phyloP scores from a whole-genome alignment of 2,329 filamentous ascomycete species.

The Aspergillus versicolor region DNA sequence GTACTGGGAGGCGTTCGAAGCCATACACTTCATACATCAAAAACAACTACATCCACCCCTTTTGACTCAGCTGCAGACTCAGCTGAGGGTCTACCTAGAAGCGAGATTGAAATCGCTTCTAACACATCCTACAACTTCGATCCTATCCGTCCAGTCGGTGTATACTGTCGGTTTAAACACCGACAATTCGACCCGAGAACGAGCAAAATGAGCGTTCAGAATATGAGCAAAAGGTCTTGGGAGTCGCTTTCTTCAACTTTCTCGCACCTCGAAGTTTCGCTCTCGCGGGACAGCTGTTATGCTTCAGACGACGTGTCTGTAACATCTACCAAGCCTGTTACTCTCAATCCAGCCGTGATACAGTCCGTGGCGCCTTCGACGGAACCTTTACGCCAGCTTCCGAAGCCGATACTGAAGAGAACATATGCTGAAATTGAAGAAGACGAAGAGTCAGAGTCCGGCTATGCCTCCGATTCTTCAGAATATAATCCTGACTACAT shows the following conservation, averaged over 20 bases:
- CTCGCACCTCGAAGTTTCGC: conserved; percentile 36
- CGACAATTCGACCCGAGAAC: neutral
- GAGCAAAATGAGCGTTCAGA: conserved; percentile 27
- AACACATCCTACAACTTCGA: neutral
- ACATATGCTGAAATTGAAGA: conserved; percentile 26
- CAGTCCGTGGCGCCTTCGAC: conserved; percentile 23
- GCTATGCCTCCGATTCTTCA: conserved; percentile 37
- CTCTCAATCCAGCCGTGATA: conserved; percentile 21
- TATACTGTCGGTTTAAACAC: neutral
- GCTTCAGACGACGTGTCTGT: conserved; percentile 39
- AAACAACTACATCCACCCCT: conserved; percentile 11
- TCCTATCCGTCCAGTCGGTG: neutral
- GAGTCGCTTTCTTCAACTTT: conserved; percentile 39
- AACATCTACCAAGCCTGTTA: conserved; percentile 28
- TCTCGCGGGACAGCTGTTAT: conserved; percentile 42
- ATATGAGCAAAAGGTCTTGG: conserved; percentile 33
- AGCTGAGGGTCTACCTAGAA: neutral
- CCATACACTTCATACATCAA: conserved; percentile 22
- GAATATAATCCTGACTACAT: conserved; percentile 18
- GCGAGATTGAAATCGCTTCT: conserved; percentile 3
- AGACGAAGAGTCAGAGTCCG: conserved; percentile 35
- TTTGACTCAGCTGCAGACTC: conserved; percentile 5
- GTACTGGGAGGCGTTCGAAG: conserved; percentile 32
- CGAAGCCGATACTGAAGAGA: conserved; percentile 38
- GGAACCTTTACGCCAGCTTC: conserved; percentile 22